Conservation (phyloP, 2,329 filamentous ascomycete species). For the Sporothrix euskadiensis region DNA sequence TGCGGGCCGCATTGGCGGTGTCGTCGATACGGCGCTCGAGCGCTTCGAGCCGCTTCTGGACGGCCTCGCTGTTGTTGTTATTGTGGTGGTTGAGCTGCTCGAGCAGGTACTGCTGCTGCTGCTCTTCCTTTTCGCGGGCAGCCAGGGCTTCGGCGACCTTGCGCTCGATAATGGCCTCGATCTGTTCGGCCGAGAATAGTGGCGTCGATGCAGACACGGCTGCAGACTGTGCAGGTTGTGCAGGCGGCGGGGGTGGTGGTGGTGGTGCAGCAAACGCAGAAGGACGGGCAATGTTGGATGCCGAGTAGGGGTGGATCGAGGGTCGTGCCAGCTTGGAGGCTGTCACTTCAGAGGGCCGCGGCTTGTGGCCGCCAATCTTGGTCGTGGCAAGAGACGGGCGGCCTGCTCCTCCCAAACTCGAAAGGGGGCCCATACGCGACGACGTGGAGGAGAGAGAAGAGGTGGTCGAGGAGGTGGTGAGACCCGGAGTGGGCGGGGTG, state of each 20-base stretch:
- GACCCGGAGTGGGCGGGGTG: conserved; percentile 33
- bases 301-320: conserved; percentile 30
- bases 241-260: conserved; percentile 16
- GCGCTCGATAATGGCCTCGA: conserved; percentile 88
- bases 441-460: conserved; percentile 34
- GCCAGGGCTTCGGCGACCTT: conserved; percentile 89
- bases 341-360: conserved; percentile 41
- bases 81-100: conserved; percentile 31
- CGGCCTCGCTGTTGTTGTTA: conserved; percentile 59
- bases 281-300: conserved; percentile 19
- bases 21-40: conserved; percentile 83
- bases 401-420: conserved; percentile 38
- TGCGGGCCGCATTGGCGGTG: conserved; percentile 41
- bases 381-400: conserved; percentile 18
- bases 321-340: conserved; percentile 46
- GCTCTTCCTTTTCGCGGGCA: conserved; percentile 59
- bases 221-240: conserved; percentile 29
- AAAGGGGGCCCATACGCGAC: conserved; percentile 32
- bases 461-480: conserved; percentile 35
- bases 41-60: conserved; percentile 78
- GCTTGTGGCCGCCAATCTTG: conserved; percentile 27
- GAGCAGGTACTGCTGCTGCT: conserved; percentile 39
- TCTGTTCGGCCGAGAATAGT: conserved; percentile 65
- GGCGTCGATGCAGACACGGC: conserved; percentile 35
- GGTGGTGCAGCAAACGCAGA: background rate